Base-by-base conservation (phyloP, 768 basidiomycete species). In the Lentinula guzmanii region DNA sequence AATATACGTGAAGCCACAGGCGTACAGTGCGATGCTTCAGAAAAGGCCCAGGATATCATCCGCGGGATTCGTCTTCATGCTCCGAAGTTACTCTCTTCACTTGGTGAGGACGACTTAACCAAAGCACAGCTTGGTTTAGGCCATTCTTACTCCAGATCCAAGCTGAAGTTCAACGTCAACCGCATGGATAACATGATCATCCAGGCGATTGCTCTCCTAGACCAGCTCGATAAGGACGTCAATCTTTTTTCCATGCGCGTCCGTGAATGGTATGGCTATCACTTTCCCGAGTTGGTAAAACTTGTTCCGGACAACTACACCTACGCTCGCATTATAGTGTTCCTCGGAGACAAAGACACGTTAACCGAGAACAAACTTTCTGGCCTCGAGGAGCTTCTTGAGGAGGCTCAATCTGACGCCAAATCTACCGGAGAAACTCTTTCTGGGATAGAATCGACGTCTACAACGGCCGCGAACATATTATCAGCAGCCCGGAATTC, bases 151-250 rank as follows among this genome's bases (percentile, higher is more conserved):
- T 97, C 95, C 24, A 89, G 96, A 65, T 90, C 95, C 43, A 98
- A 98, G 73, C 89, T 98, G 64, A 98, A 98, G 77, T 98, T 94
- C 84, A 95, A 95, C 75, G 93, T 95, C 59, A 95, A 95, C 80
- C 83, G 93, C 57, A 85, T 92, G 61, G 95, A 97, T 77, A 97
- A 98, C 82, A 98, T 98, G 96, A 98, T 98, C 76, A 98, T 98
- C 68, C 96, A 98, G 76, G 96, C 96, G 62, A 98, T 98, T 71
- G 92, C 95, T 4, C 87, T 98, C 61, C 91, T 97, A 68, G 96
- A 98, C 77, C 95, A 98, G 70, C 89, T 98, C 69, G 96, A 98
- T 84, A 98, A 98, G 81, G 96, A 98, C 74, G 94, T 98, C 75
- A 98, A 98, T 79, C 86, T 95, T 34, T 98, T 98, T 73, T 90